These are phyloP conservation scores for Pseudogymnoascus sp. DNA, from an alignment of 2,329 filamentous ascomycete genomes.

Conservation along the genomic window DNA sequence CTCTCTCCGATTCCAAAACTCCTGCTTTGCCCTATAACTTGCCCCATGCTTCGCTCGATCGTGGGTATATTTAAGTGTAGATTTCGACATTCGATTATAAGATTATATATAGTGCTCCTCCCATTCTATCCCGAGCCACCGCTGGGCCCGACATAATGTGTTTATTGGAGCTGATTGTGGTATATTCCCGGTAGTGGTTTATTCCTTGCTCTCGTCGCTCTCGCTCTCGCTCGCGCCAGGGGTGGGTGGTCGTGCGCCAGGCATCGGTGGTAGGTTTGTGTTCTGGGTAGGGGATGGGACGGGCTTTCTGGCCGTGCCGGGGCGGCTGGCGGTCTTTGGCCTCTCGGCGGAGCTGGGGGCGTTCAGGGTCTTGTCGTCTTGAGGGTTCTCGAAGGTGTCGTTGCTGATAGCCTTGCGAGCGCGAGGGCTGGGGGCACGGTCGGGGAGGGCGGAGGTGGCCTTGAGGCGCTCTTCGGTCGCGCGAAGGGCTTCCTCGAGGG, in stretches of 20 bases:
- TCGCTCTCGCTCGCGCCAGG: conserved; percentile 30
- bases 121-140: not conserved
- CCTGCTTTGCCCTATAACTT: conserved; percentile 1
- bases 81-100: conserved; percentile 8
- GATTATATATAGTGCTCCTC: not conserved
- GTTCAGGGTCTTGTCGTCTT: conserved; percentile 13
- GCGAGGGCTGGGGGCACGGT: conserved; percentile 17
- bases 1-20: not conserved
- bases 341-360: conserved; percentile 17
- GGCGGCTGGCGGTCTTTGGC: conserved; percentile 10
- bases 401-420: conserved; percentile 15
- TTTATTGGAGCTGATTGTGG: not conserved
- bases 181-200: not conserved
- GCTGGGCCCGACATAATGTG: not conserved
- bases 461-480: conserved; percentile 76
- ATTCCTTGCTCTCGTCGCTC: conserved; percentile 3
- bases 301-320: conserved; percentile 8
- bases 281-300: not conserved
- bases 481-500: conserved; percentile 73
- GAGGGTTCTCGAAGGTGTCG: conserved; percentile 18
- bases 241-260: conserved; percentile 27
- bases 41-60: not conserved
- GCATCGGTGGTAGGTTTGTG: conserved; percentile 16
- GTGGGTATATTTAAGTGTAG: conserved; percentile 6
- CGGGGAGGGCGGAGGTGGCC: conserved; percentile 20